These are phyloP conservation scores for Rhodotorula sp. DNA, from an alignment of 1,284 basidiomycete species.

Conservation along the genomic window DNA sequence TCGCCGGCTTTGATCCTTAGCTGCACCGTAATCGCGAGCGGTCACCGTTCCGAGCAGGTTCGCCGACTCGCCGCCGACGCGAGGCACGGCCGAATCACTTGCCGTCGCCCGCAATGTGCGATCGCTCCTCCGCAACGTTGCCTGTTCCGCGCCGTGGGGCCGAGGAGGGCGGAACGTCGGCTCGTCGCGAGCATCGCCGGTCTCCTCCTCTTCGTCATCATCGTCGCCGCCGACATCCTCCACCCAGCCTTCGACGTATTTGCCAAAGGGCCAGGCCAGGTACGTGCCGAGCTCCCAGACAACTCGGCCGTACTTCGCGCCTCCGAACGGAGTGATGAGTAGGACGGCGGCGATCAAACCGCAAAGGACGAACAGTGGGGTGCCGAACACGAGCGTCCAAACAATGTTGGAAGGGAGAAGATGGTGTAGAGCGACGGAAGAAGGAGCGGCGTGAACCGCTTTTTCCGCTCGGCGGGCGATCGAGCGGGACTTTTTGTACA, in stretches of 20 bases:
- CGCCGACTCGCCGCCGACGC: slow-evolving; percentile 5
- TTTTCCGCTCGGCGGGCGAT: slow-evolving; percentile 95
- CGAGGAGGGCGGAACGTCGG: slow-evolving; percentile 17
- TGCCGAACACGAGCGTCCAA: slow-evolving; percentile 83
- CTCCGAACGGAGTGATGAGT: slow-evolving; percentile 70
- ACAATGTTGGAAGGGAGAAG: slow-evolving; percentile 83
- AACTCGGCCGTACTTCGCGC: slow-evolving; percentile 79
- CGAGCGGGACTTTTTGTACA: slow-evolving; percentile 97
- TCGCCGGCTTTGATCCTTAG: slow-evolving; percentile 12
- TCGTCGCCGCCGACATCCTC: slow-evolving; percentile 42
- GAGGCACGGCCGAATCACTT: slow-evolving; percentile 2
- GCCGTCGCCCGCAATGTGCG: slow-evolving; percentile 5
- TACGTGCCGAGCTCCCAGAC: slow-evolving; percentile 94
- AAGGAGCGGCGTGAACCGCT: slow-evolving; percentile 87
- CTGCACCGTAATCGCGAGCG: not conserved
- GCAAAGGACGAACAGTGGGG: slow-evolving; percentile 82
- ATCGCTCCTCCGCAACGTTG: slow-evolving; percentile 12
- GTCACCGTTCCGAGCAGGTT: slow-evolving; percentile 20
- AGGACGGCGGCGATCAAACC: slow-evolving; percentile 67
- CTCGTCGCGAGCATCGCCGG: slow-evolving; percentile 42
- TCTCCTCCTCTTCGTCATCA: slow-evolving; percentile 41
- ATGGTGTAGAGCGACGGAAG: slow-evolving; percentile 85
- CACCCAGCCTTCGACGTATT: slow-evolving; percentile 84
- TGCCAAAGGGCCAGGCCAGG: slow-evolving; percentile 96
- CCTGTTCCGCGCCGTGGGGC: slow-evolving; percentile 23